These are phyloP conservation scores for Ophiostoma sp. DNA, from an alignment of 2,329 filamentous ascomycete genomes.

Conservation along the genomic window DNA sequence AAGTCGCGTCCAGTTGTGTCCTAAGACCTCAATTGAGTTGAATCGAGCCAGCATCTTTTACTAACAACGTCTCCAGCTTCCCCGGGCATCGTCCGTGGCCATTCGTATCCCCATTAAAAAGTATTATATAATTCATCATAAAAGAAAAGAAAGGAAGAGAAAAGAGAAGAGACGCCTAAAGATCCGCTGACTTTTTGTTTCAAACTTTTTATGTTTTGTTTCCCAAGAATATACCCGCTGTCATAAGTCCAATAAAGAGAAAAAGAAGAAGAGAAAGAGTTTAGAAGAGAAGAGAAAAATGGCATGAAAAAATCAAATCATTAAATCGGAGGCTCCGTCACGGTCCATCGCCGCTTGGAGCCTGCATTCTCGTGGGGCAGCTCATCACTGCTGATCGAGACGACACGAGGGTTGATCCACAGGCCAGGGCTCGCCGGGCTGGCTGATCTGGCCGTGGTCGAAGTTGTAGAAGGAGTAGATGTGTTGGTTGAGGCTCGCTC, in stretches of 20 bases:
- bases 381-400: slow-evolving; percentile 35
- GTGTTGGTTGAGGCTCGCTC: neutral
- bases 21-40: neutral
- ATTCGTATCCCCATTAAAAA: slow-evolving; percentile 1
- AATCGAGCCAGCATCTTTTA: too few relatives aligned
- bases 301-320: neutral
- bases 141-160: neutral
- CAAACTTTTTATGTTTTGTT: neutral
- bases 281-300: neutral
- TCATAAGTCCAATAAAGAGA: neutral
- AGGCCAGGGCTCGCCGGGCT: slow-evolving; percentile 37
- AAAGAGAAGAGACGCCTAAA: neutral
- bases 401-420: slow-evolving; percentile 44
- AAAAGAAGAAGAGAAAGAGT: neutral
- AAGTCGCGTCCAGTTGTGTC: slow-evolving; percentile 45
- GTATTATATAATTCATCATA: neutral
- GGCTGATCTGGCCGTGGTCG: neutral
- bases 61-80: slow-evolving; percentile 57
- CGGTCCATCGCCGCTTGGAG: slow-evolving; percentile 57
- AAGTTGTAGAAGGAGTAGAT: neutral
- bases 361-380: slow-evolving; percentile 47
- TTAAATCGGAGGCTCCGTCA: slow-evolving; percentile 45
- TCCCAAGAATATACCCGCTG: slow-evolving; percentile 1
- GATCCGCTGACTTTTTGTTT: neutral
- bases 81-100: slow-evolving; percentile 62